Conservation (phyloP, 192 early-diverging fungal species). For the Backusella circina region DNA sequence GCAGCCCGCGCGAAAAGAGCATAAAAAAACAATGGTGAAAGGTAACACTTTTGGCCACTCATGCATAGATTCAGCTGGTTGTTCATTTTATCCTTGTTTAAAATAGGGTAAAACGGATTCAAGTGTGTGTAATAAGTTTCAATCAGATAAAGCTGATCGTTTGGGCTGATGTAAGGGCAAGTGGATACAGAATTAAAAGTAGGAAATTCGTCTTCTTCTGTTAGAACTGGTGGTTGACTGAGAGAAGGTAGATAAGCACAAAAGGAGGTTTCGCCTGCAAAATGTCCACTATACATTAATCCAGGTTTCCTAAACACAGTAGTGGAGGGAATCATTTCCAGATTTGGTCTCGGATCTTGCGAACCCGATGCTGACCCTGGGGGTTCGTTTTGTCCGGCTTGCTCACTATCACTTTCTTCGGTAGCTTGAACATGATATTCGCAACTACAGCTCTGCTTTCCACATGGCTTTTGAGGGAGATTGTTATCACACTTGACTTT, state of each 20-base stretch:
- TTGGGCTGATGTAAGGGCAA: slow-evolving; percentile 4
- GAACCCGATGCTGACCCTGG: neutral
- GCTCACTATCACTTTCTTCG: neutral
- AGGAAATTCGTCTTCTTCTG: neutral
- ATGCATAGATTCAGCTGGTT: slow-evolving; percentile 1
- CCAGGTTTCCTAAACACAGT: slow-evolving; percentile 7
- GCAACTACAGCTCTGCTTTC: neutral
- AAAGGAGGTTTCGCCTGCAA: slow-evolving; percentile 14
- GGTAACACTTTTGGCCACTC: neutral
- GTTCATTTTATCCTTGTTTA: slow-evolving; percentile 23
- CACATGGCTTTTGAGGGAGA: neutral
- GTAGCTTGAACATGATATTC: neutral
- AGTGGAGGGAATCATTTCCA: neutral
- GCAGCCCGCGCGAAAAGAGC: slow-evolving; percentile 32
- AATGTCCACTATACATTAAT: slow-evolving; percentile 8
- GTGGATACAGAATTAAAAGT: neutral
- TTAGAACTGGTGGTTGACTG: neutral
- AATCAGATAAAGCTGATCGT: slow-evolving; percentile 26
- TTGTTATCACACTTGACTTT: slow-evolving; percentile 3
- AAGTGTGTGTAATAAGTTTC: slow-evolving; percentile 33
- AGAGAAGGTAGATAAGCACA: slow-evolving; percentile 3
- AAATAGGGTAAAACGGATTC: slow-evolving; percentile 34
- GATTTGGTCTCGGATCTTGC: neutral
- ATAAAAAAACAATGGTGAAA: slow-evolving; percentile 22
- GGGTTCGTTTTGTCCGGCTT: neutral